phyloP scores from a whole-genome alignment of 495 filamentous ascomycete species.

The Trichoderma erinaceum region DNA sequence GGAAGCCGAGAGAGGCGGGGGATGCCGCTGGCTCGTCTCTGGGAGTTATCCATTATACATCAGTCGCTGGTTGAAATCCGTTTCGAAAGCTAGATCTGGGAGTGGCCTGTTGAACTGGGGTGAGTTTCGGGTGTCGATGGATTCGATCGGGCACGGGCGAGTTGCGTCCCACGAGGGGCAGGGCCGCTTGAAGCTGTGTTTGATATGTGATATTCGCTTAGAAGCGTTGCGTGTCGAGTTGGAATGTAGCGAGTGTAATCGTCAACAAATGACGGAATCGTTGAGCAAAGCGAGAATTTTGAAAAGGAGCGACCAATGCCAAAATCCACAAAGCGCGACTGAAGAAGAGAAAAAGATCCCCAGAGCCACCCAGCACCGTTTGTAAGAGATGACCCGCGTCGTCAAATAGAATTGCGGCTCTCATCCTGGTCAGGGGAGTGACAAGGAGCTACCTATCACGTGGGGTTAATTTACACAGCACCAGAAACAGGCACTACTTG shows the following conservation, averaged over 20 bases:
- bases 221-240: background rate
- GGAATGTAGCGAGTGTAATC: background rate
- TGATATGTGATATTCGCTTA: background rate
- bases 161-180: background rate
- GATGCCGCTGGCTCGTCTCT: constrained; percentile 12
- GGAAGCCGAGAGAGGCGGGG: constrained; percentile 17
- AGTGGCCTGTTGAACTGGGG: background rate
- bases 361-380: background rate
- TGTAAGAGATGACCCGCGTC: background rate
- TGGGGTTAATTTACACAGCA: constrained; percentile 1
- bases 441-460: constrained; percentile 7
- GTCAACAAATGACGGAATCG: constrained; percentile 5
- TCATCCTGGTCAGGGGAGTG: constrained; percentile 8
- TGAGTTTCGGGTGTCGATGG: constrained; percentile 11
- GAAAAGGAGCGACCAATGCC: background rate
- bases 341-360: background rate
- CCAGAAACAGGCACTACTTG: background rate
- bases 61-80: background rate
- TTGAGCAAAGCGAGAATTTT: background rate
- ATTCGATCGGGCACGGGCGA: background rate
- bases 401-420: background rate
- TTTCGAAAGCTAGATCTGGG: background rate
- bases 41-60: constrained; percentile 11
- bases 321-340: background rate
- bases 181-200: background rate